Base-by-base conservation (phyloP, 257 asterid genomes). In the Forsythia suspensa region DNA sequence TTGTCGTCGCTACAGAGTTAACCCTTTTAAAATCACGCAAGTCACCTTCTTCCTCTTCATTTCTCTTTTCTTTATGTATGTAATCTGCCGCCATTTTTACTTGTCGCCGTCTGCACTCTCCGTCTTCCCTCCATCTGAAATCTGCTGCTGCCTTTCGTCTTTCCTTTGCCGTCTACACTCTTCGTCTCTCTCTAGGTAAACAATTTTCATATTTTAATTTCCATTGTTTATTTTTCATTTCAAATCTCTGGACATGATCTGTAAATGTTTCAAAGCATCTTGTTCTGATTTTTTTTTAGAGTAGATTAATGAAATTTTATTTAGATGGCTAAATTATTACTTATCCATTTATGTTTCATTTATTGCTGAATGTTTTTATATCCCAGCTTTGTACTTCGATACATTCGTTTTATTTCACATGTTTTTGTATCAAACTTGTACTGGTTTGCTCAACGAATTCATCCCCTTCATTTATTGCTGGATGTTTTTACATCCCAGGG, bases 221-320 rank as follows among this genome's bases (percentile, higher is more conserved):
- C 37, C 34, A 42, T 51, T 52, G 57, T 15, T 5, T 72, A 38
- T n/a, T 73, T 71, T 24, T 48, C 80, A 34, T 51, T 77, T 69
- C 68, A 57, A 41, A 29, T 57, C 46, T 48, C 4, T 57, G 52
- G 21, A 10, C 70, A 63, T 63, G 37, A 63, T 63, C 39, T 63
- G 70, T 63, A 24, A 24, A 63, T 24, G 70, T 29, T 20, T 61
- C 39, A 63, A 24, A 55, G 24, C 38, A 21, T 29, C 15, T 8
- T 61, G 68, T 61, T 20, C 68, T n/a, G 1, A n/a, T 20, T 8
- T 15, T 55, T 1, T 15, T 24, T 63, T 24, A 15, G n/a, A 63
- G 37, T 9, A 5, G 37, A 4, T 63, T 63, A 9, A 63, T 9
- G 15, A 63, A 63, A 63, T 63, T 15, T 51, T 51, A 51, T 51